Evolutionary conservation across 345 rosid genomes (phyloP), one percentile per base, ranked within the genome.

Genomic region (Eucalyptus regnans): DNA sequence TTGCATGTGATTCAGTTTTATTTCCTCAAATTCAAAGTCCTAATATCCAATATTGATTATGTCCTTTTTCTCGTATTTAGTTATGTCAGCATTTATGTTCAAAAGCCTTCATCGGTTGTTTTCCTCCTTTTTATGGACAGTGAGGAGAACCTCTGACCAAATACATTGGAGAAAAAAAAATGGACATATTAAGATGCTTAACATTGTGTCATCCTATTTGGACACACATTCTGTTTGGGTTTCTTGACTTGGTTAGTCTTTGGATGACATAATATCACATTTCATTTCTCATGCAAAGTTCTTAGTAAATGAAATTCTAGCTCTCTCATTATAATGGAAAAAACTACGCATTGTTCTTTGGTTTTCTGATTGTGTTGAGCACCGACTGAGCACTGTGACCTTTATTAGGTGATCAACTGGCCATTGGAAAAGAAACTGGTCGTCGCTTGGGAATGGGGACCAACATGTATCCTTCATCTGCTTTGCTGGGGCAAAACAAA

Each of bases 381-480:
- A 7, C 84, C 41, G 84, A 76, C 84, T 41, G 27, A 76, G 84
- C 16, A 76, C 29, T 10, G 29, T 11, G 84, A 76, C 60, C 86
- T 91, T 80, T 92, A 60, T 87, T 89, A 98, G 99, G 99, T 58
- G 99, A 98, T 93, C 99, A 98, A 93, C 93, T 98, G 91, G 99
- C 99, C 68, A 98, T 98, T 49, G 99, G 96, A 88, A 98, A 97
- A 93, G 99, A 98, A 93, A 98, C 99, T 6, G 99, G 99, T 58
- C 98, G 99, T 9, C 97, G 99, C 89, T 89, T 98, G 92, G 99
- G 99, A 86, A 97, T 98, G 99, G 99, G 99, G 89, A 98, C 99
- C 81, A 97, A 98, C 94, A 98, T 98, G 99, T 97, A 98, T 91
- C 99, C 99, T 86, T 94, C 99, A 41, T 97, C 99, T 89, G 96